phyloP scores from a whole-genome alignment of 345 rosid genomes.

The Eucalyptus tenuipes region DNA sequence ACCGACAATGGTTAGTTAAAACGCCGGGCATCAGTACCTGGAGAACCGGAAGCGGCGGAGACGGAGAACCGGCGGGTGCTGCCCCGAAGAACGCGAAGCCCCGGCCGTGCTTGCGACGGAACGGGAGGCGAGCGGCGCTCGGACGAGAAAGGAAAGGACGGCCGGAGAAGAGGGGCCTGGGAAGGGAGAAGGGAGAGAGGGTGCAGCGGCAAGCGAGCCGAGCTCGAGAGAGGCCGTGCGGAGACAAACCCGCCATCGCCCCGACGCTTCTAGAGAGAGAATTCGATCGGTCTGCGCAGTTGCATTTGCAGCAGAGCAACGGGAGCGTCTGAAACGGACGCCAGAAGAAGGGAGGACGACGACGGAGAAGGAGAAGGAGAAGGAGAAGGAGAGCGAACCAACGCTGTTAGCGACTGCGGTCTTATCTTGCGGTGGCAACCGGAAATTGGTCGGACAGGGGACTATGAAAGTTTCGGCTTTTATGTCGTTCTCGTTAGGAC shows the following conservation, averaged over 20 bases:
- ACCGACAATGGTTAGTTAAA: background rate
- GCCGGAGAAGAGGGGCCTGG: background rate
- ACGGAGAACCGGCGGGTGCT: background rate
- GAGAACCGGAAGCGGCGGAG: background rate
- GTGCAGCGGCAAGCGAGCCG: background rate
- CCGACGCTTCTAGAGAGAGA: background rate
- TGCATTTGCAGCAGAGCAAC: background rate
- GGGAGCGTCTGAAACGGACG: background rate
- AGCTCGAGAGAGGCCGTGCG: background rate
- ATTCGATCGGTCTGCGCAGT: background rate
- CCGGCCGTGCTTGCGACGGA: background rate
- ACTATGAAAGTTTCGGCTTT: background rate
- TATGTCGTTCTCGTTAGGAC: background rate
- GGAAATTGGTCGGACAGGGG: background rate
- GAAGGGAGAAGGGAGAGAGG: background rate
- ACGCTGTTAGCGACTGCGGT: background rate
- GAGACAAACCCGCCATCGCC: background rate
- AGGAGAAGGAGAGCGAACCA: background rate
- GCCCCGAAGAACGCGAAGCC: background rate
- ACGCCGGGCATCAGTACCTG: background rate
- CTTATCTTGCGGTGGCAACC: background rate
- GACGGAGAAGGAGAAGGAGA: rapidly evolving
- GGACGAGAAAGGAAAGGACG: background rate
- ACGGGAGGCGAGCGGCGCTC: background rate
- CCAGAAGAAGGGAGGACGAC: background rate